phyloP scores from a whole-genome alignment of 257 asterid species.

The Striga asiatica region DNA sequence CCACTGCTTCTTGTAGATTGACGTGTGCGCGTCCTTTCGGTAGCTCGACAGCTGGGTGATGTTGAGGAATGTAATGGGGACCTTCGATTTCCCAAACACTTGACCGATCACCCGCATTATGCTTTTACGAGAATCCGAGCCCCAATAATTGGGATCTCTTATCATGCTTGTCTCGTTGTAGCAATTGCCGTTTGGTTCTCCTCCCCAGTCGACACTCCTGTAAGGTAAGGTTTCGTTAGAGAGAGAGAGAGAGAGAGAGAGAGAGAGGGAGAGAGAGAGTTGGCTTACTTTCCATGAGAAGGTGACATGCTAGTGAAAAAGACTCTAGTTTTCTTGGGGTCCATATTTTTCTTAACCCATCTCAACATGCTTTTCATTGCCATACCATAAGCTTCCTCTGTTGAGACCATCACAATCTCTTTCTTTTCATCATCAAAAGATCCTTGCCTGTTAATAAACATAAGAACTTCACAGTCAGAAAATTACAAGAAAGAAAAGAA shows the following conservation, averaged over 20 bases:
- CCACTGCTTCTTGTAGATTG: conserved; percentile 62
- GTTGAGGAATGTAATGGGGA: conserved; percentile 43
- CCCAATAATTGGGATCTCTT: conserved; percentile 41
- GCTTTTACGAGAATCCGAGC: conserved; percentile 27
- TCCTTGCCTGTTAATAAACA: conserved; percentile 34
- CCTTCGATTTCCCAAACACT: conserved; percentile 26
- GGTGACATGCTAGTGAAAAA: conserved; percentile 76
- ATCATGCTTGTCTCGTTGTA: conserved; percentile 44
- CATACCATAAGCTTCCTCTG: conserved; percentile 55
- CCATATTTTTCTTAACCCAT: conserved; percentile 58
- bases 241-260: too few relatives aligned
- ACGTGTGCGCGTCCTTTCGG: conserved; percentile 59
- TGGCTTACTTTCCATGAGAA: conserved; percentile 41
- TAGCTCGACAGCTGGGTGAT: conserved; percentile 56
- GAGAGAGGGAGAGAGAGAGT: background rate
- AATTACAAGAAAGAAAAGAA: too few relatives aligned
- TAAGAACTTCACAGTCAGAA: too few relatives aligned
- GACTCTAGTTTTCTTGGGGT: conserved; percentile 39
- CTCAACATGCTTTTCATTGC: conserved; percentile 46
- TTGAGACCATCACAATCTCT: conserved; percentile 21
- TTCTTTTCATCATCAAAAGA: conserved; percentile 49
- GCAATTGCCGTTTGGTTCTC: conserved; percentile 34
- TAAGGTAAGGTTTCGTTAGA: too few relatives aligned
- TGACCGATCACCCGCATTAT: conserved; percentile 33
- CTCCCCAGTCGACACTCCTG: conserved; percentile 67